These are phyloP conservation scores for Cystobasidium sp. DNA, from an alignment of 1,284 basidiomycete genomes.

Conservation along the genomic window DNA sequence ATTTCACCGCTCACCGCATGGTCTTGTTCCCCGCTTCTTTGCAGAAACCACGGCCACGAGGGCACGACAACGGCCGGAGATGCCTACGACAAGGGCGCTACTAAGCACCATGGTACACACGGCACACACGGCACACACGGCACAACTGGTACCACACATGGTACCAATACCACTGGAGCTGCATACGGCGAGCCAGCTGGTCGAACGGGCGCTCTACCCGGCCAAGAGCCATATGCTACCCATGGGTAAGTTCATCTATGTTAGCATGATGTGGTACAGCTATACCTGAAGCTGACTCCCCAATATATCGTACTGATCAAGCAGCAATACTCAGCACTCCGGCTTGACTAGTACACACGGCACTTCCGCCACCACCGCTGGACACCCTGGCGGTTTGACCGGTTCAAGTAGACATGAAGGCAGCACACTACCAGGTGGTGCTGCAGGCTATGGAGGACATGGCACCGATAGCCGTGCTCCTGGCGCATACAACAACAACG, in stretches of 20 bases:
- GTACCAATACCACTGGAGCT: slow-evolving; percentile 23
- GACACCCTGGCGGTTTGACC: slow-evolving; percentile 17
- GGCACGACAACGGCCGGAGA: slow-evolving; percentile 13
- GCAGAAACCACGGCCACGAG: slow-evolving; percentile 23
- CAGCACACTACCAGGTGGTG: neutral
- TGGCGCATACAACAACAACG: slow-evolving; percentile 12
- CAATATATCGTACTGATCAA: neutral
- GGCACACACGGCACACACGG: slow-evolving; percentile 1
- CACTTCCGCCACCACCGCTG: neutral
- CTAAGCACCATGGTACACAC: slow-evolving; percentile 1
- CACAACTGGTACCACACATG: slow-evolving; percentile 1
- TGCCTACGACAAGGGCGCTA: slow-evolving; percentile 11
- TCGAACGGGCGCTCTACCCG: neutral
- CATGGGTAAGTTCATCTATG: slow-evolving; percentile 7
- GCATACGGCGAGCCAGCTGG: neutral
- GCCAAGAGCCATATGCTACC: slow-evolving; percentile 28
- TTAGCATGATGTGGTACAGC: too few relatives aligned
- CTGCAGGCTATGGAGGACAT: slow-evolving; percentile 8
- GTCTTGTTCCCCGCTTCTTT: too few relatives aligned
- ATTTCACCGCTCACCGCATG: too few relatives aligned
- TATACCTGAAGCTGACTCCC: too few relatives aligned
- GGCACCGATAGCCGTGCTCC: slow-evolving; percentile 3
- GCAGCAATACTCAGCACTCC: neutral
- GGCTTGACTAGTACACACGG: slow-evolving; percentile 1
- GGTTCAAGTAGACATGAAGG: neutral